Base-by-base conservation (phyloP, 2,329 filamentous ascomycete species). In the Calonectria hongkongensis region DNA sequence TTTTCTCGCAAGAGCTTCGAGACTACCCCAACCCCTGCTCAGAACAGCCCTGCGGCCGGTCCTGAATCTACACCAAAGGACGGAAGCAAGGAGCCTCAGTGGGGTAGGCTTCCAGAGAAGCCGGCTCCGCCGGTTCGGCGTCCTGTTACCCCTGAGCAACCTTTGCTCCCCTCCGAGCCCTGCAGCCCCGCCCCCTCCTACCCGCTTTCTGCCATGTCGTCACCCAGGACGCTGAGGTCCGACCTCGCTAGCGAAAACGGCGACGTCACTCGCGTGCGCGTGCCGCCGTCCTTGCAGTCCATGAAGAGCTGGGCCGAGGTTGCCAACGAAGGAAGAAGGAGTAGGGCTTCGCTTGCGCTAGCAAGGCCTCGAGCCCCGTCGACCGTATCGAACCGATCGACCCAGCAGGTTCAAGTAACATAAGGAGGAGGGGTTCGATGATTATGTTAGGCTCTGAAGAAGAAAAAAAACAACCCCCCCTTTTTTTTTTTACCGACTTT, bases 251-350 rank as follows among this genome's bases (percentile, higher is more conserved):
- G 75, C 30, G 75, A 73, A 16, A 72, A 76, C 27, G 75, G 76
- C 8, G 71, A 80, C 28, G 50, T 66, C 27, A 75, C 71, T 41
- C 71, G 69, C 33, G 75, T 83, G 7, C 54, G 54, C 6, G 21
- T 25, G 13, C 84, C 85, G 7, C 84, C 84, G 13, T 78, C 83
- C 4, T 70, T 86, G 36, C 83, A 82, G 27, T 76, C 83, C 13
- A 76, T 79, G 50, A 83, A 82, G 79, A 86, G 84, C 67, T 86
- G 85, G 85, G 85, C 85, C 12, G 85, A 86, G 71, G 83, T 86
- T 5, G 84, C 83, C 15, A 79, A 77, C 16, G 73, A 78, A n/a
- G 78, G 79, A 3, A 77, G 77, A 67, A 74, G 27, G 39, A 71
- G 15, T 33, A 74, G 30, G 45, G 68, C 60, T 0, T 16, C 74